phyloP scores from a whole-genome alignment of 2,329 filamentous ascomycete genomes.

The Esteya vermicola region DNA sequence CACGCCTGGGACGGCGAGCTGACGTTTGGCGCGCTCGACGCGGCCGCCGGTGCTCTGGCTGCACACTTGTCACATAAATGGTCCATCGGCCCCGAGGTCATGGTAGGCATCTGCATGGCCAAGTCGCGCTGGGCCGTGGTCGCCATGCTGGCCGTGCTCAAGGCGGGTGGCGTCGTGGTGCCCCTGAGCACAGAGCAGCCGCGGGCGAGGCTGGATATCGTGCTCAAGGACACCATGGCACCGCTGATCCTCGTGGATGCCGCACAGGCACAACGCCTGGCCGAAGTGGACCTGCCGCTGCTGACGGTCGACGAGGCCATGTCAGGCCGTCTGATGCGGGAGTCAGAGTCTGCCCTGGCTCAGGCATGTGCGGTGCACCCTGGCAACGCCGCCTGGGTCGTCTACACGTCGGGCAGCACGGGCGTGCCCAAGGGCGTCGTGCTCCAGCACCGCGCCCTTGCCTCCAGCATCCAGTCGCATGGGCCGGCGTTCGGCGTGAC shows the following conservation, averaged over 20 bases:
- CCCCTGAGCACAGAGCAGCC: constrained; percentile 32
- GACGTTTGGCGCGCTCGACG: constrained; percentile 16
- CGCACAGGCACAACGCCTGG: neutral
- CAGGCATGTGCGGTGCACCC: constrained; percentile 17
- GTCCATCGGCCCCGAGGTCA: constrained; percentile 34
- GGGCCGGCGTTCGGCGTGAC: constrained; percentile 34
- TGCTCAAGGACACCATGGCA: neutral
- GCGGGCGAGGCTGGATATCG: constrained; percentile 10
- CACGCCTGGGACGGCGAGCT: constrained; percentile 16
- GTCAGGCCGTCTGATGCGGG: too few relatives aligned
- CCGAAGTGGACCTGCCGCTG: too few relatives aligned
- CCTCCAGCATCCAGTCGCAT: constrained; percentile 37
- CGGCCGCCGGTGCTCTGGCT: constrained; percentile 20
- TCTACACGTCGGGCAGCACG: constrained; percentile 45
- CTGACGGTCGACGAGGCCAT: too few relatives aligned
- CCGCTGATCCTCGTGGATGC: neutral
- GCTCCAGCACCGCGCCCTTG: constrained; percentile 44
- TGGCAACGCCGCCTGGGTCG: constrained; percentile 38
- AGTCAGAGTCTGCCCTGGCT: constrained; percentile 3
- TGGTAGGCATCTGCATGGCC: constrained; percentile 54
- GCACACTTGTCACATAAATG: constrained; percentile 18
- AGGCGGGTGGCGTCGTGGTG: constrained; percentile 34
- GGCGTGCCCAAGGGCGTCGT: constrained; percentile 46
- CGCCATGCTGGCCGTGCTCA: constrained; percentile 51
- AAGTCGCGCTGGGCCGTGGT: constrained; percentile 57